Conservation (phyloP, 805 yeast genomes). For the Starmerella roubikii region DNA sequence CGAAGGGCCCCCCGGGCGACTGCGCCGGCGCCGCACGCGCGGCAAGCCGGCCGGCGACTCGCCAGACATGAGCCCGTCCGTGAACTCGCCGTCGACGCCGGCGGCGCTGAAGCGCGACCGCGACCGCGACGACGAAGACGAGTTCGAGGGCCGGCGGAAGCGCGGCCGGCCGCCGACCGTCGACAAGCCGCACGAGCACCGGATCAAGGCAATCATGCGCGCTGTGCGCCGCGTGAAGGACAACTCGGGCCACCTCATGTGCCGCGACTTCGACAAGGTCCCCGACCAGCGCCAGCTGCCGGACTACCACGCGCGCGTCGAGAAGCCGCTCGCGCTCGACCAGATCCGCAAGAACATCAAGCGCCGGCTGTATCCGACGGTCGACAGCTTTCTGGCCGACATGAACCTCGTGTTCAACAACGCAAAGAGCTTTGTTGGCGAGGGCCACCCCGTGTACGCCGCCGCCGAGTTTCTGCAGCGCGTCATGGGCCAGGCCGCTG, state of each 20-base stretch:
- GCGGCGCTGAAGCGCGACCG: conserved; percentile 5
- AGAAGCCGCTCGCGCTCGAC: conserved; percentile 31
- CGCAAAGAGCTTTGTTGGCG: conserved; percentile 46
- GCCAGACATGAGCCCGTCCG: conserved; percentile 7
- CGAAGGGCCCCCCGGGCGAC: conserved; percentile 17
- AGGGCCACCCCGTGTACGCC: conserved; percentile 40
- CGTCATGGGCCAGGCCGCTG: conserved; percentile 41
- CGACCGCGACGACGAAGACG: conserved; percentile 23
- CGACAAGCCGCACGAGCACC: conserved; percentile 80
- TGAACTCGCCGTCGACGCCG: conserved; percentile 4
- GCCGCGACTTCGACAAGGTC: conserved; percentile 59
- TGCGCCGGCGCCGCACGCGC: conserved; percentile 20
- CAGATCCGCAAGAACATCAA: conserved; percentile 65
- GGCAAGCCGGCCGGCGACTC: conserved; percentile 6
- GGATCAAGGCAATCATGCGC: conserved; percentile 77
- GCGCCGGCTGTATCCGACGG: conserved; percentile 64
- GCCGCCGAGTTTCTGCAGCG: conserved; percentile 54
- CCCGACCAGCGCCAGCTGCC: conserved; percentile 52
- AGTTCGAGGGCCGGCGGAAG: conserved; percentile 38
- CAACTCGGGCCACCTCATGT: conserved; percentile 37
- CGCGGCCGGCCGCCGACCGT: conserved; percentile 87
- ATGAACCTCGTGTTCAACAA: conserved; percentile 61
- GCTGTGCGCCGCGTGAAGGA: conserved; percentile 61
- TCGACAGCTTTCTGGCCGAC: conserved; percentile 66
- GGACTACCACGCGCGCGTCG: conserved; percentile 35